Conservation (phyloP, 2,329 filamentous ascomycete genomes). For the Lasiodiplodia sp. region DNA sequence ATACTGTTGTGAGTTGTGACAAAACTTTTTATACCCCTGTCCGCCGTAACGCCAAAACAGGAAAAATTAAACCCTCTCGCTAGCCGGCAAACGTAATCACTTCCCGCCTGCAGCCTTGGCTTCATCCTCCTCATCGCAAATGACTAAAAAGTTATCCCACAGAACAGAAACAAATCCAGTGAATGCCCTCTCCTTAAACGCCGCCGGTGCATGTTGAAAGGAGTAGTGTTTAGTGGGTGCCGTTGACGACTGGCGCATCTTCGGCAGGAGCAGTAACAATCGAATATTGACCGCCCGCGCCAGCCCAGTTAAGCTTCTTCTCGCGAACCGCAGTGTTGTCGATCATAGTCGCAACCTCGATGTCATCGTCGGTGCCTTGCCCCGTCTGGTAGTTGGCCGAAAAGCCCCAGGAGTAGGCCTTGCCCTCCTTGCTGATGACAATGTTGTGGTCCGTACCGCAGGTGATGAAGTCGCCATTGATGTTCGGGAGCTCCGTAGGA, state of each 20-base stretch:
- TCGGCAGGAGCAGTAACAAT: constrained; percentile 59
- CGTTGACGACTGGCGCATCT: constrained; percentile 18
- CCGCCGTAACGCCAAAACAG: constrained; percentile 14
- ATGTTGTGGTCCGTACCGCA: constrained; percentile 78
- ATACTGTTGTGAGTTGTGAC: constrained; percentile 20
- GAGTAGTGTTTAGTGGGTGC: neutral
- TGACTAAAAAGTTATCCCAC: neutral
- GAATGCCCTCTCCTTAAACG: neutral
- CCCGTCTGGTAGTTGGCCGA: constrained; percentile 82
- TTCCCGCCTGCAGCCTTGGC: neutral
- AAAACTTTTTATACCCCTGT: constrained; percentile 17
- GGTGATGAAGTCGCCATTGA: constrained; percentile 60
- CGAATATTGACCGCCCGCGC: constrained; percentile 86
- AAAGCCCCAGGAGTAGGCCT: constrained; percentile 82
- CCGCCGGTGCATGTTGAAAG: constrained; percentile 4
- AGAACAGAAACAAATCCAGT: neutral
- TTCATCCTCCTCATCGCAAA: neutral
- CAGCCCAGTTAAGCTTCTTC: constrained; percentile 77
- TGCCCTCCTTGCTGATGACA: constrained; percentile 71
- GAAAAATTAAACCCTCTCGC: constrained; percentile 22
- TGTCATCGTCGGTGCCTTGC: constrained; percentile 78
- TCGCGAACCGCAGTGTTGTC: constrained; percentile 84
- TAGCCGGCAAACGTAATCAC: constrained; percentile 20
- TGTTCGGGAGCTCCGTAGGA: constrained; percentile 68
- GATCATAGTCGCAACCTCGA: constrained; percentile 77